phyloP scores from a whole-genome alignment of 495 filamentous ascomycete genomes.

The Cladorrhinum samala region DNA sequence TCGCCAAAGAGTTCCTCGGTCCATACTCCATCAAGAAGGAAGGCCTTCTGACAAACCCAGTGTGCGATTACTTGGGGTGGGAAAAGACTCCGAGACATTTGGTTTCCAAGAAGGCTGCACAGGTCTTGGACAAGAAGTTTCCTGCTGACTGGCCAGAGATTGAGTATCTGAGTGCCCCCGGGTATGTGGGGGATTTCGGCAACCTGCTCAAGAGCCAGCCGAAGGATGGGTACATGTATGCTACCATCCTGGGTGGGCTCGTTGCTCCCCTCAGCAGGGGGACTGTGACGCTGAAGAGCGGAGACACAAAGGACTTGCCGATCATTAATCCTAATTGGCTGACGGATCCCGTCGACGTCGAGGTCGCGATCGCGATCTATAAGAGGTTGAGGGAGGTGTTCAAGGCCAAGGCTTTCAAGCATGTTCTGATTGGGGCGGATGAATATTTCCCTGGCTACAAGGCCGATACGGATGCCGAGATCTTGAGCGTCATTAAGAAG shows the following conservation, averaged over 20 bases:
- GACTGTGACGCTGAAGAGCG: slow-evolving; percentile 45
- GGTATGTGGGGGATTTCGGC: slow-evolving; percentile 19
- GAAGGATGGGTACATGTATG: slow-evolving; percentile 35
- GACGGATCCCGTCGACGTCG: slow-evolving; percentile 36
- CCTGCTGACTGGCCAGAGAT: slow-evolving; percentile 55
- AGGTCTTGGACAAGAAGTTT: slow-evolving; percentile 22
- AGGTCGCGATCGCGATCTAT: slow-evolving; percentile 39
- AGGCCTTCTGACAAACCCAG: slow-evolving; percentile 39
- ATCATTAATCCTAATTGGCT: slow-evolving; percentile 44
- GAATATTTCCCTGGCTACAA: not conserved
- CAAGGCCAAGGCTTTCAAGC: not conserved
- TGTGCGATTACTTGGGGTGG: slow-evolving; percentile 41
- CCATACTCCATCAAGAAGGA: slow-evolving; percentile 23
- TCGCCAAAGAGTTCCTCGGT: slow-evolving; percentile 7
- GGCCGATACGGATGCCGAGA: not conserved
- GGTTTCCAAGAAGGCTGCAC: slow-evolving; percentile 26
- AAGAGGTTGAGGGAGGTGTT: slow-evolving; percentile 23
- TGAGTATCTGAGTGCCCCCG: slow-evolving; percentile 31
- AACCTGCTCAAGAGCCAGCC: slow-evolving; percentile 26
- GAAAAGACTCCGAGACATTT: slow-evolving; percentile 36
- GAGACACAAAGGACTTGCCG: slow-evolving; percentile 37
- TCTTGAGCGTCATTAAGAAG: not conserved
- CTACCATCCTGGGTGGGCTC: slow-evolving; percentile 28
- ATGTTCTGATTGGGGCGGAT: not conserved
- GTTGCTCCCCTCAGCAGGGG: slow-evolving; percentile 47